Evolutionary conservation across 2,329 filamentous ascomycete genomes (phyloP).

Genomic region (Ustilaginoidea virens): DNA sequence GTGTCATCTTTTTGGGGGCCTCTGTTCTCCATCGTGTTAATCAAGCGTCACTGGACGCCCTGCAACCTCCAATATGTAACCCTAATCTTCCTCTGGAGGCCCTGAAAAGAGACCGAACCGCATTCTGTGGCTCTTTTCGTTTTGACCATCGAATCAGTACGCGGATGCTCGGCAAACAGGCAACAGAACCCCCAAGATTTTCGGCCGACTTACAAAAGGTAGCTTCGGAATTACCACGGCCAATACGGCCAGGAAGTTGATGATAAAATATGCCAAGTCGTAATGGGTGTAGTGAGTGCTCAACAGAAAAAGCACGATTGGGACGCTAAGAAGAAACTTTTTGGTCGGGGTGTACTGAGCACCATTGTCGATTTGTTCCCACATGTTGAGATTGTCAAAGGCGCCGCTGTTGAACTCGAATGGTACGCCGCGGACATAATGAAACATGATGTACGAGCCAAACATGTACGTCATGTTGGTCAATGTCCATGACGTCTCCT

Average conservation of each 20-base stretch:
- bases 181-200: too few relatives aligned
- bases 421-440: conserved; percentile 92
- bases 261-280: conserved; percentile 89
- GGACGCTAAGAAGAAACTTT: conserved; percentile 91
- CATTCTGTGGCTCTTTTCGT: conserved; percentile 57
- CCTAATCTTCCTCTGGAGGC: conserved; percentile 40
- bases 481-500: conserved; percentile 96
- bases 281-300: conserved; percentile 99
- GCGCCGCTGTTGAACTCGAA: conserved; percentile 98
- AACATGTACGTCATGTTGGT: conserved; percentile 99
- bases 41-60: conserved; percentile 2
- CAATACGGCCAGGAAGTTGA: conserved; percentile 88
- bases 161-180: background rate
- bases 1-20: too few relatives aligned
- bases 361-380: conserved; percentile 99
- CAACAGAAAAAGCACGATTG: conserved; percentile 83
- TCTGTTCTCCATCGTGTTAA: conserved; percentile 22
- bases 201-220: conserved; percentile 82
- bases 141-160: conserved; percentile 12
- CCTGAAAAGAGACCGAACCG: conserved; percentile 61
- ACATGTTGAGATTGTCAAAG: conserved; percentile 99
- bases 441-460: conserved; percentile 98
- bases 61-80: conserved; percentile 3
- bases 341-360: conserved; percentile 98
- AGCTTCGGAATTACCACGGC: conserved; percentile 93